Base-by-base conservation (phyloP, 139 green algal species). In the Chlorella sorokiniana region DNA sequence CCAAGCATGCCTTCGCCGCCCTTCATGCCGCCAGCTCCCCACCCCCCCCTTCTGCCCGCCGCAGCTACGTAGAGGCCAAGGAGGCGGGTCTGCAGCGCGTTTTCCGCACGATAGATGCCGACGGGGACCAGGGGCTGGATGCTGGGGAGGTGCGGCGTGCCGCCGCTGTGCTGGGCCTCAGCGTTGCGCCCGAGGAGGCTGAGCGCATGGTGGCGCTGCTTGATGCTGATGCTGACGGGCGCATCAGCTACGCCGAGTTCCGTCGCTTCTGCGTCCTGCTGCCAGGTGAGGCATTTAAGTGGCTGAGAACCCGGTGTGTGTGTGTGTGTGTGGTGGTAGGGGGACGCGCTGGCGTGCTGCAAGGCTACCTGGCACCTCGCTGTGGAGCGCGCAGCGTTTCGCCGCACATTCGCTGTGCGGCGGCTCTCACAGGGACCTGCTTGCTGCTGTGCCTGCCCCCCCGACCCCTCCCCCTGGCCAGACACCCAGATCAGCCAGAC, bases 181-280 rank as follows among this genome's bases (percentile, higher is more conserved):
- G 27, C 25, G 52, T 81, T 22, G 72, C 22, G 7, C 35, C 22
- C 0, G 68, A 75, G 14, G 84, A 88, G 20, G 68, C 73, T 41
- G n/a, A 81, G 73, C 67, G 62, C n/a, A 88, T 88, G 84, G 54
- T 88, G 4, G 54, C 40, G 40, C 73, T 88, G 74, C 84, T 88
- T 42, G 85, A 89, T 35, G 10, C 5, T 1, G 64, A 89, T 54
- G 51, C 29, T 7, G 76, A 84, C 40, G 48, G 63, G 40, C 41
- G 31, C 14, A 79, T 86, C 20, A 44, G n/a, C 63, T 80, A 63
- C 25, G 31, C 78, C 29, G 85, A 89, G 77, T 89, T 89, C 23
- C 51, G 78, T 35, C 70, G 54, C 20, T 89, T 85, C 54, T 52
- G 82, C 20, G 62, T 76, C 23, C 77, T 89, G 67, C 79, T 88